Evolutionary conservation across 2,329 filamentous ascomycete species (phyloP).

Genomic region (Rhynchosporium graminicola): DNA sequence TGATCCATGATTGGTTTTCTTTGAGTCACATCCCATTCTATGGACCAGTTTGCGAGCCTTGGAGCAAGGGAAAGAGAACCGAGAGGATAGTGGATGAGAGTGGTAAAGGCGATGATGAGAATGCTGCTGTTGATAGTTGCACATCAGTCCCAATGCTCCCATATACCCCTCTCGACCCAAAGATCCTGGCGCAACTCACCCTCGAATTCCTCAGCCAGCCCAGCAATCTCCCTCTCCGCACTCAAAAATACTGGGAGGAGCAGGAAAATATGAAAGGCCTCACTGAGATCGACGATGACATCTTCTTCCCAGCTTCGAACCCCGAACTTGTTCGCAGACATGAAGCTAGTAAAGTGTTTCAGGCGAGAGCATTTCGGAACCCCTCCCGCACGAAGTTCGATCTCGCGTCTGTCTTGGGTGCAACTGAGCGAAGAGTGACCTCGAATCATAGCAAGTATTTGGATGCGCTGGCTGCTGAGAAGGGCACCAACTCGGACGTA

Average conservation of each 20-base stretch:
- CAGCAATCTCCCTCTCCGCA: neutral
- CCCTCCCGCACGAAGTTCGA: neutral
- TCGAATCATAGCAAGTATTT: neutral
- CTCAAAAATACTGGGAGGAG: conserved; percentile 8
- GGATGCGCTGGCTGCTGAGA: neutral
- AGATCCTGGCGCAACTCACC: neutral
- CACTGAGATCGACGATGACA: conserved; percentile 1
- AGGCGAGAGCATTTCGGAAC: neutral
- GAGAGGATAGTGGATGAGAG: neutral
- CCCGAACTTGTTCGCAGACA: neutral
- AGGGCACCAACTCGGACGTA: neutral
- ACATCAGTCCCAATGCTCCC: neutral
- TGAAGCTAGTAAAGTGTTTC: neutral
- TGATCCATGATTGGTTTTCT: neutral
- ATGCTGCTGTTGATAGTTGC: neutral
- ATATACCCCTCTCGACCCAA: neutral
- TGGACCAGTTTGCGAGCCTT: neutral
- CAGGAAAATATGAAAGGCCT: conserved; percentile 10
- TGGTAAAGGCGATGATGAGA: neutral
- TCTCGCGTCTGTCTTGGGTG: neutral
- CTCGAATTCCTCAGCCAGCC: neutral
- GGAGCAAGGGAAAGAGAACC: neutral
- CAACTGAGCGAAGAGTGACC: neutral
- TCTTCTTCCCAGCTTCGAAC: neutral
- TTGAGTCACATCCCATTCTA: conserved; percentile 7